Evolutionary conservation across 169 alveolate genomes (phyloP), one percentile per base, ranked within the genome.

Genomic region (Plasmodium inui): DNA sequence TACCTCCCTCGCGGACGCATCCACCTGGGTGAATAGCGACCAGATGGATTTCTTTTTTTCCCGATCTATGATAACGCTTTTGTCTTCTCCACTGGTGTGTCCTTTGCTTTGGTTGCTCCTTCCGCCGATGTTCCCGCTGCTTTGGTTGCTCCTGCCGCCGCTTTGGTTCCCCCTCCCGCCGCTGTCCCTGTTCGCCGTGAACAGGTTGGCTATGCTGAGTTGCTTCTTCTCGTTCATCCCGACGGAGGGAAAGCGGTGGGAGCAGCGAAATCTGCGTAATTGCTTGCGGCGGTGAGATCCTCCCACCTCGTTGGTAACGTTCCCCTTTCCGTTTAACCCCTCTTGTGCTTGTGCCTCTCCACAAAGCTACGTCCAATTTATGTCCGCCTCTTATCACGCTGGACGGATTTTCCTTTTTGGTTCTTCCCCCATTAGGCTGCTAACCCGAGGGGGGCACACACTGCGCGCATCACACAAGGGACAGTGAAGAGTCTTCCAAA

Each of bases 21-120:
- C 83, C 55, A 88, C 86, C n/a, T 88, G 73, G 8, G 94, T 34
- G 82, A 88, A 88, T 7, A 88, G 32, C 5, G 94, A 88, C 94
- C 94, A 88, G 28, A 88, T 88, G 39, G 46, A 61, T 34, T 78
- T 37, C 50, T 88, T 88, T 41, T 61, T 88, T 61, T 85, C 93
- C 81, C 19, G 34, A 46, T 85, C 85, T 85, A 53, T 74, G 50
- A 28, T 85, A n/a, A 85, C 14, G 74, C 39, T 85, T 50, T 53
- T 37, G 22, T 74, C 72, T 28, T 85, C 79, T 14, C 44, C 53
- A 32, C 14, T 30, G 1, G 67, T 10, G 37, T 67, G 57, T 5
- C 53, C 46, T 4, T 39, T 7, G n/a, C n/a, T n/a, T n/a, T n/a
- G n/a, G n/a, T n/a, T n/a, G n/a, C n/a, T n/a, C n/a, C n/a, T n/a